A percentile compares a stretch with the other conserved stretches of the same genome.
phyloP scores from a whole-genome alignment of 345 rosid species.

The Eucalyptus urophylla region DNA sequence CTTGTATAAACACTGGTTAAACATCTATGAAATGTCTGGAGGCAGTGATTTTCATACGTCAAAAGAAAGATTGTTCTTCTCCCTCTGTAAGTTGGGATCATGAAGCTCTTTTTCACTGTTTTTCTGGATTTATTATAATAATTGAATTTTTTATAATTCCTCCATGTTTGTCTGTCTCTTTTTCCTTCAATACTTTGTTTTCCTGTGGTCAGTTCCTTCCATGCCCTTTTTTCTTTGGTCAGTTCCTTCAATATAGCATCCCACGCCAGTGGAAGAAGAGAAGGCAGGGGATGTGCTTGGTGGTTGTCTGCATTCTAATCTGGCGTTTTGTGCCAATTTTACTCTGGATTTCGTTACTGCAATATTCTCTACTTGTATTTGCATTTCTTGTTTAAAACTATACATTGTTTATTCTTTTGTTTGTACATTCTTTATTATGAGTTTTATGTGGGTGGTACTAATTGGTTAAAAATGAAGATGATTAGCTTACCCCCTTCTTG shows the following conservation, averaged over 20 bases:
- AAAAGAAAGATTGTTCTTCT: constrained; percentile 53
- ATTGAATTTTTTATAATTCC: neutral
- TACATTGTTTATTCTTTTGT: neutral
- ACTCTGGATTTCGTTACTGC: neutral
- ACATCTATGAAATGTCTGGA: constrained; percentile 40
- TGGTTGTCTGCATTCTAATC: neutral
- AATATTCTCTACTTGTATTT: neutral
- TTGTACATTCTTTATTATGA: neutral
- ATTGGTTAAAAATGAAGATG: neutral
- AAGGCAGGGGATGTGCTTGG: neutral
- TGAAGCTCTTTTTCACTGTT: neutral
- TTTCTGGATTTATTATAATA: neutral
- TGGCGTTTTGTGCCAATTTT: neutral
- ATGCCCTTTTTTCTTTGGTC: neutral
- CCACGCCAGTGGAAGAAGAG: neutral
- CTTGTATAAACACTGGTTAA: constrained; percentile 73
- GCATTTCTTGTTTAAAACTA: neutral
- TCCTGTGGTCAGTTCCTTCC: neutral
- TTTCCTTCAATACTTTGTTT: neutral
- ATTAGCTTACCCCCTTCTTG: neutral
- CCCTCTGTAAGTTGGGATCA: constrained; percentile 56
- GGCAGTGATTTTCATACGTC: constrained; percentile 61
- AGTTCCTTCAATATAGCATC: neutral
- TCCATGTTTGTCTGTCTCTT: neutral
- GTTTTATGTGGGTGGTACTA: neutral